Conservation (phyloP, 345 rosid genomes). For the Dipteronia dyeriana region DNA sequence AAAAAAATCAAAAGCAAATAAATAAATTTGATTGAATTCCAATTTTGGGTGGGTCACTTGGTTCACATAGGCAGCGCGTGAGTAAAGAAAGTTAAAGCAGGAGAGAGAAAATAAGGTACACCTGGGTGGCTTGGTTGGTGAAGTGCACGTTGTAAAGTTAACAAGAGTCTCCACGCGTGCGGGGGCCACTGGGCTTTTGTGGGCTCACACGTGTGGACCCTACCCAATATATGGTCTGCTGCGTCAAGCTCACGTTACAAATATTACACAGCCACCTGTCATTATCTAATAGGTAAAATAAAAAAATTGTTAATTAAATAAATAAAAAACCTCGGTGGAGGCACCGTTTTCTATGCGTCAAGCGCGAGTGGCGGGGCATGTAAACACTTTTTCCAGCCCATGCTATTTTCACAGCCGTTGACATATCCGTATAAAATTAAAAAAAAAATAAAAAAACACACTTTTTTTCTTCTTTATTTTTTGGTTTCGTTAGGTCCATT, state of each 20-base stretch:
- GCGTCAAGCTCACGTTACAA: slow-evolving; percentile 40
- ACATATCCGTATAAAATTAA: slow-evolving; percentile 17
- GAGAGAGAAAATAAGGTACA: not conserved
- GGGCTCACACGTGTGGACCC: slow-evolving; percentile 37
- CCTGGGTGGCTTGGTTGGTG: slow-evolving; percentile 27
- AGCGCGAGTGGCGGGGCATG: slow-evolving; percentile 57
- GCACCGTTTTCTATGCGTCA: slow-evolving; percentile 30
- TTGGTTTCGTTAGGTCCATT: slow-evolving; percentile 19
- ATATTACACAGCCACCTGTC: slow-evolving; percentile 15
- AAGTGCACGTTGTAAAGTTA: slow-evolving; percentile 32
- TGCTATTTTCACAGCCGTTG: slow-evolving; percentile 36
- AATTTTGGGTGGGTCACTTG: not conserved
- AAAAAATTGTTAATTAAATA: too few species aligned
- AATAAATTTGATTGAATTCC: not conserved
- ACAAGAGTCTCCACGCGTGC: slow-evolving; percentile 35
- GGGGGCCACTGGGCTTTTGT: slow-evolving; percentile 22
- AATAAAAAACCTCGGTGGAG: not conserved
- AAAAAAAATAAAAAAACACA: not conserved
- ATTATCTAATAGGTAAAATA: not conserved
- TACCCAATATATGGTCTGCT: slow-evolving; percentile 28
- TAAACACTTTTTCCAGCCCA: slow-evolving; percentile 33
- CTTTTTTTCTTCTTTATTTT: slow-evolving; percentile 24
- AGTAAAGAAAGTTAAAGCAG: not conserved
- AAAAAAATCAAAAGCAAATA: too few species aligned
- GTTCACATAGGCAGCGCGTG: not conserved